Percentiles rank a stretch among this genome's conserved stretches.
Conservation (phyloP, 768 basidiomycete genomes). For the Pleurotus eryngii region DNA sequence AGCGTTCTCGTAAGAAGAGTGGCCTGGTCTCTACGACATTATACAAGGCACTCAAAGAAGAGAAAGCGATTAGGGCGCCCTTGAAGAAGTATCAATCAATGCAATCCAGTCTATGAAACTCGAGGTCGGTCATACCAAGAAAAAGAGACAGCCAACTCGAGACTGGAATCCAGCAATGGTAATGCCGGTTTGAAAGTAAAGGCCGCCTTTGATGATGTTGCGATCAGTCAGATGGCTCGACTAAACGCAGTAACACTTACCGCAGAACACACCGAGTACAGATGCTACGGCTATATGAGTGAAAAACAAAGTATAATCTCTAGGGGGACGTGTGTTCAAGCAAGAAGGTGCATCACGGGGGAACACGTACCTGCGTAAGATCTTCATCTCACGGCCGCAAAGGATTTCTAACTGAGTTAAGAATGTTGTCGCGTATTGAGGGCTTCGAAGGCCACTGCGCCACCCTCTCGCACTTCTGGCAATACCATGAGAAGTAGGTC, state of each 20-base stretch:
- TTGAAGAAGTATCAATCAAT: conserved; percentile 32
- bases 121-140: conserved; percentile 56
- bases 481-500: not conserved
- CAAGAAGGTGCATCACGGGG: not conserved
- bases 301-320: conserved; percentile 80
- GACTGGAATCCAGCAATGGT: conserved; percentile 94
- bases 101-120: not conserved
- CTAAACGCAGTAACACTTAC: conserved; percentile 31
- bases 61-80: conserved; percentile 89
- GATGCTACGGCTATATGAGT: conserved; percentile 72
- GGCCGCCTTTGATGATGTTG: conserved; percentile 50
- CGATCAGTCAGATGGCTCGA: not conserved
- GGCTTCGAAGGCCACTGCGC: conserved; percentile 10
- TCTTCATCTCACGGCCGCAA: conserved; percentile 82
- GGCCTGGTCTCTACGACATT: conserved; percentile 82
- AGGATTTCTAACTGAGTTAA: conserved; percentile 87
- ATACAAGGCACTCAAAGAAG: conserved; percentile 84
- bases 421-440: conserved; percentile 69
- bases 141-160: conserved; percentile 91
- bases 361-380: conserved; percentile 58
- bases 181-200: conserved; percentile 77
- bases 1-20: conserved; percentile 87
- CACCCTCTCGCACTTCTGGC: not conserved
- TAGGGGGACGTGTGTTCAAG: conserved; percentile 17
- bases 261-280: conserved; percentile 83